Base-by-base conservation (phyloP, 2,329 filamentous ascomycete species). In the Pseudogymnoascus pannorum region DNA sequence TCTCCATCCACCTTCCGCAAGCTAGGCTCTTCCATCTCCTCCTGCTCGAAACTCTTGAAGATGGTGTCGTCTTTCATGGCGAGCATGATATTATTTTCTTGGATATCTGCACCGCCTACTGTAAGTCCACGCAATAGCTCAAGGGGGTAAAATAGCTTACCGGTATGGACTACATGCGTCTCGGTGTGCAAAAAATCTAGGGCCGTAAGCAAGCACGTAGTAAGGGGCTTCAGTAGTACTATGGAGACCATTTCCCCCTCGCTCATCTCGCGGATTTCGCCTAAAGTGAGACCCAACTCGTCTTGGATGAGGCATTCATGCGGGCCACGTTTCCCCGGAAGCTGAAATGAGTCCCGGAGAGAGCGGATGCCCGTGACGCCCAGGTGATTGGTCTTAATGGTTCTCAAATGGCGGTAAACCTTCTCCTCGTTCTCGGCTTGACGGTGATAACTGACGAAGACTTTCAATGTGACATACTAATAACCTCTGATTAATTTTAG, bases 311-410 rank as follows among this genome's bases (percentile, higher is more conserved):
- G 60, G 51, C 67, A 70, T 29, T 33, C 42, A 60, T 69, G 67
- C 4, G 24, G 12, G 24, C 64, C 66, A 20, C 62, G 20, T 9
- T 57, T 31, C 4, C 64, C 61, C 7, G 67, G 42, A 29, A 76
- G 60, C n/a, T 72, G 40, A 61, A 77, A 77, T 1, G 68, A 61
- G 58, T 75, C 71, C 14, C 73, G 68, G 24, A 75, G 61, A 0
- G 64, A 64, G 40, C 74, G 68, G 5, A 77, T 62, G 9, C 63
- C 62, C 5, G 63, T 62, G 11, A 64, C 67, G 18, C 73, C 73
- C n/a, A 70, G 69, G 60, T 75, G 72, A 11, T 18, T 48, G 57
- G 65, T 38, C 38, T 65, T 66, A 16, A 68, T 65, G 31, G 68
- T 65, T 6, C 64, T 65, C 9, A 75, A 57, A 61, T 67, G 62